A percentile compares a stretch with the other conserved stretches of the same genome.
Conservation (phyloP, 352 stramenopile species). For the Aphanomyces stellatus region DNA sequence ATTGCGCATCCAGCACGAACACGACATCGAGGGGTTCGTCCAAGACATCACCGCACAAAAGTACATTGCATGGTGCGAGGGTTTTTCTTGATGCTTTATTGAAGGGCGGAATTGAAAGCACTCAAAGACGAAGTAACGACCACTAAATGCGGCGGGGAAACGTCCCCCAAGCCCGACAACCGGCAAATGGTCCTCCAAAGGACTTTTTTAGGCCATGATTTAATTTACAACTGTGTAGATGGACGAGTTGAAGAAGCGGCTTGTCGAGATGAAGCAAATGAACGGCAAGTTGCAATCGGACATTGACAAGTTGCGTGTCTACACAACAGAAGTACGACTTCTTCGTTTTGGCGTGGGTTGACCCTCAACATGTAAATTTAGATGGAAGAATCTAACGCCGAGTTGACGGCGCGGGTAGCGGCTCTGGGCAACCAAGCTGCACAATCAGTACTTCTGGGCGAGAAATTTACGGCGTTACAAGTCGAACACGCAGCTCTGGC, state of each 20-base stretch:
- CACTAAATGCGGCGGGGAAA: too few relatives aligned
- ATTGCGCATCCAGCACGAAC: neutral
- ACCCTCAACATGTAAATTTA: neutral
- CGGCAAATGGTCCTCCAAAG: too few relatives aligned
- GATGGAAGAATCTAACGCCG: neutral
- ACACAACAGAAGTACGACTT: neutral
- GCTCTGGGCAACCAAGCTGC: neutral
- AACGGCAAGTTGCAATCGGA: neutral
- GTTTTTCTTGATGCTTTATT: neutral
- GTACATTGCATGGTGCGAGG: neutral
- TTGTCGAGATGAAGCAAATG: neutral
- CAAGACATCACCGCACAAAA: neutral
- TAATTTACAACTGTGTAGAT: neutral
- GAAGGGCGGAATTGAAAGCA: neutral
- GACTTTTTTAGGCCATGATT: too few relatives aligned
- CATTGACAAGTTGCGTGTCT: neutral
- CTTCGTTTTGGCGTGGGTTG: neutral
- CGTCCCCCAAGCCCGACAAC: too few relatives aligned
- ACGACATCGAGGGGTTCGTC: neutral
- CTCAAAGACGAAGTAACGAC: neutral
- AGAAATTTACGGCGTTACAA: slow-evolving; percentile 5
- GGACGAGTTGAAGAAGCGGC: neutral
- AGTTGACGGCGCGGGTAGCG: neutral
- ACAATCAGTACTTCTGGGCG: neutral
- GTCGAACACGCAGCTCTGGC: neutral